Conservation (phyloP, 23 red algal genomes). For the Pyropia yezoensis region DNA sequence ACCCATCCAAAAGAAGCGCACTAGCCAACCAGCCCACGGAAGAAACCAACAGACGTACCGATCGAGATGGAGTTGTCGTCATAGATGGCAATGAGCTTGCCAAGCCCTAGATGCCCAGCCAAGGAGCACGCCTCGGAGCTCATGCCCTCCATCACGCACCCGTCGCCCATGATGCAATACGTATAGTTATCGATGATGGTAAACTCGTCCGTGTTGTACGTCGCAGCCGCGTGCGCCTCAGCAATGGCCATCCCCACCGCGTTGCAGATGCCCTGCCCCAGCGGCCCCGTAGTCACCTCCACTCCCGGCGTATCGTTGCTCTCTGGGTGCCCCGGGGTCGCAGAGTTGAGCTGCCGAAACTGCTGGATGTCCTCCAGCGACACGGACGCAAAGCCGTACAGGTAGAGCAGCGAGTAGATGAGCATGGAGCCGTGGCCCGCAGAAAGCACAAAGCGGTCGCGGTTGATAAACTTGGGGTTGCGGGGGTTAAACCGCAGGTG, state of each 20-base stretch:
- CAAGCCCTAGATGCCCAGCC: conserved; percentile 77
- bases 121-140: conserved; percentile 79
- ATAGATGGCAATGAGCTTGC: conserved; percentile 97
- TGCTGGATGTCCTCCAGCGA: conserved; percentile 92
- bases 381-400: conserved; percentile 84
- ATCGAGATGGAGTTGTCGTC: conserved; percentile 99
- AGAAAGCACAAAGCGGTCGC: conserved; percentile 91
- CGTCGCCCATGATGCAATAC: conserved; percentile 89
- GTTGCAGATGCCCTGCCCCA: conserved; percentile 88
- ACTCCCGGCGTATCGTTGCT: conserved; percentile 81
- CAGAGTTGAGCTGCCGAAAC: conserved; percentile 73
- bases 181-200: conserved; percentile 87
- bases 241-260: conserved; percentile 90
- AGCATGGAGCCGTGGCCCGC: conserved; percentile 91
- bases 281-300: conserved; percentile 91
- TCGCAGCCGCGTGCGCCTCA: conserved; percentile 80
- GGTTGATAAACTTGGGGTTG: conserved; percentile 81
- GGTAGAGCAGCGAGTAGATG: conserved; percentile 80
- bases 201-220: conserved; percentile 81
- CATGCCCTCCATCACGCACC: conserved; percentile 93
- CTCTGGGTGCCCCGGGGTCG: conserved; percentile 91
- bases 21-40: too few species aligned
- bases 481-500: conserved; percentile 91
- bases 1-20: too few species aligned
- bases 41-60: neutral